Evolutionary conservation across 257 asterid genomes (phyloP).

Genomic region (Penstemon eatonii): DNA sequence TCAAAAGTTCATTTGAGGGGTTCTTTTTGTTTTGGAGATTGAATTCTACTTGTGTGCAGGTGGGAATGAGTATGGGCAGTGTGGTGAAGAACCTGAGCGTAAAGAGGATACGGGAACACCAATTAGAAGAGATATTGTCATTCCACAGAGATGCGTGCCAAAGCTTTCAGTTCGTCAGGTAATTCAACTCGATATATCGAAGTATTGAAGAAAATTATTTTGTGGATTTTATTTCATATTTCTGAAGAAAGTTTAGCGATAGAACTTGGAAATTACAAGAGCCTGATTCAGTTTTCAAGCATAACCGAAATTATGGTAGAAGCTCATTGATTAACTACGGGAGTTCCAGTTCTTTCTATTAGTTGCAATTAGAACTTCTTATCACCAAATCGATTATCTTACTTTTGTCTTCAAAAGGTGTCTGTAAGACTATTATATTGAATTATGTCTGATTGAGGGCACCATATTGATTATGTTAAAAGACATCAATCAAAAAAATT

Average conservation of each 20-base stretch:
- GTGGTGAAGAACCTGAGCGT: conserved; percentile 99
- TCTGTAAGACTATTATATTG: no score
- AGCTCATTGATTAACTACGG: background rate
- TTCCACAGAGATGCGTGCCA: conserved; percentile 88
- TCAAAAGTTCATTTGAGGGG: background rate
- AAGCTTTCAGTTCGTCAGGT: conserved; percentile 96
- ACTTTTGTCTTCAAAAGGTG: no score
- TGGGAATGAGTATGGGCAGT: conserved; percentile 98
- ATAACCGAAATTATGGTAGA: conserved; percentile 3
- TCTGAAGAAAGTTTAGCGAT: conserved; percentile 11
- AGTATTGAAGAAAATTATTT: conserved; percentile 2
- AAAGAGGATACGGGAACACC: conserved; percentile 85
- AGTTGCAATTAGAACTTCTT: conserved; percentile 5
- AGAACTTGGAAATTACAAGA: conserved; percentile 7
- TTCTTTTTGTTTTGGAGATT: conserved; percentile 20
- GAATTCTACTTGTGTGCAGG: conserved; percentile 50
- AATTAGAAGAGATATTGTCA: conserved; percentile 88
- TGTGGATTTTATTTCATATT: background rate
- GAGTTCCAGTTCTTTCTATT: background rate
- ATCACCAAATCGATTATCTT: background rate
- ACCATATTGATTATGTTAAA: no score
- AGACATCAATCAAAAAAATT: no score
- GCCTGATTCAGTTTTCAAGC: conserved; percentile 10
- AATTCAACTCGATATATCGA: conserved; percentile 20
- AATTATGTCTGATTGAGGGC: no score